phyloP scores from a whole-genome alignment of 306 rosid genomes.

The Trifolium fragiferum region DNA sequence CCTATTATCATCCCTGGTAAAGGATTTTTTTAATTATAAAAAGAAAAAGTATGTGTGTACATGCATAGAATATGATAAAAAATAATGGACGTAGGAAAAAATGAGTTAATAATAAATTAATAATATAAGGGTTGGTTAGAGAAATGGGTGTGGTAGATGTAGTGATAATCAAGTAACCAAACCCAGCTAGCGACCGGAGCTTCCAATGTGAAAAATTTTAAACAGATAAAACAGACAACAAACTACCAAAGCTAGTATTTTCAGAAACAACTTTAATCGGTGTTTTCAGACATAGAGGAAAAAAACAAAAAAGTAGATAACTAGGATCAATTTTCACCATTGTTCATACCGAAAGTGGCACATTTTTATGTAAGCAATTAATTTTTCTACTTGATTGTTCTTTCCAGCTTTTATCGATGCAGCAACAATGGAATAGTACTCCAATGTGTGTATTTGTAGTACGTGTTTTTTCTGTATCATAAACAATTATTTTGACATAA shows the following conservation, averaged over 20 bases:
- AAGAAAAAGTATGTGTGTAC: too few species aligned
- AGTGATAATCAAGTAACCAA: neutral
- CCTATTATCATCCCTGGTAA: too few species aligned
- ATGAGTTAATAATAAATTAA: neutral
- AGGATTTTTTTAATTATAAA: too few species aligned
- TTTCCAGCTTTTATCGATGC: neutral
- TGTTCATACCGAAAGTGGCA: slow-evolving; percentile 8
- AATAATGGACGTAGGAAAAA: neutral
- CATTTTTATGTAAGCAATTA: neutral
- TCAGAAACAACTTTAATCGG: slow-evolving; percentile 6
- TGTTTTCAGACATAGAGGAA: slow-evolving; percentile 28
- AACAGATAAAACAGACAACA: slow-evolving; percentile 35
- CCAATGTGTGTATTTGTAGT: too few species aligned
- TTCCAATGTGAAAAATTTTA: slow-evolving; percentile 16
- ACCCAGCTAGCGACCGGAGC: slow-evolving; percentile 22
- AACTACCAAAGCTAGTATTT: slow-evolving; percentile 39
- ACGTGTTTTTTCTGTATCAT: neutral
- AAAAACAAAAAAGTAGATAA: slow-evolving; percentile 35
- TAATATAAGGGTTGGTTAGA: neutral
- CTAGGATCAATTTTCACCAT: slow-evolving; percentile 39
- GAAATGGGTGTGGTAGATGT: neutral
- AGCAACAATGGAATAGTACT: too few species aligned
- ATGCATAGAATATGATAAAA: neutral
- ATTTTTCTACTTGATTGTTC: neutral
- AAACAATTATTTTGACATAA: neutral